Conservation (phyloP, 2,329 filamentous ascomycete species). For the Coniella lustricola region DNA sequence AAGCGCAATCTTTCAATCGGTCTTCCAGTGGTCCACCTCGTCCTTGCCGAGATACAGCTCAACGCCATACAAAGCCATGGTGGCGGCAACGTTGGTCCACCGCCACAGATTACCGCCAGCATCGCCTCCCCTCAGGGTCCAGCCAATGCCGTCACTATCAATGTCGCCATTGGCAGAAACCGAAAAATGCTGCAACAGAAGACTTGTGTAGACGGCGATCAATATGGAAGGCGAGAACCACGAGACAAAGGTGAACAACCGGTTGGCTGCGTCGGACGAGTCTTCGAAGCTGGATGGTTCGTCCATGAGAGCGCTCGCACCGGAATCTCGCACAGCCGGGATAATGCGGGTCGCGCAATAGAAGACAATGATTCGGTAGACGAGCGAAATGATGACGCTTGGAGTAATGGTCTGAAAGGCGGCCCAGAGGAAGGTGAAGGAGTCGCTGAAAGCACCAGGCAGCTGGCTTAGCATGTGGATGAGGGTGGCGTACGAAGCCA, state of each 20-base stretch:
- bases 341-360: constrained; percentile 96
- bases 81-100: constrained; percentile 86
- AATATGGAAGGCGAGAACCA: constrained; percentile 95
- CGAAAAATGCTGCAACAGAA: constrained; percentile 92
- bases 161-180: constrained; percentile 45
- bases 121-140: constrained; percentile 78
- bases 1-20: constrained; percentile 55
- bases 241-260: constrained; percentile 73
- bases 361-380: constrained; percentile 89
- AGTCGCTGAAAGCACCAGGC: constrained; percentile 76
- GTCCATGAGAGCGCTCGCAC: constrained; percentile 73
- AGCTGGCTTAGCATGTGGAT: constrained; percentile 75
- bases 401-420: constrained; percentile 94
- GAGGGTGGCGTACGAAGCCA: constrained; percentile 94
- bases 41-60: constrained; percentile 83
- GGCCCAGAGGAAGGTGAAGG: constrained; percentile 78
- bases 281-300: constrained; percentile 76
- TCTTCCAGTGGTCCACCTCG: constrained; percentile 92
- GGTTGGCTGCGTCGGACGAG: constrained; percentile 65
- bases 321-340: constrained; percentile 81
- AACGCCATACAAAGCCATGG: constrained; percentile 83
- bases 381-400: constrained; percentile 88
- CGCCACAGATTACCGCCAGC: constrained; percentile 81
- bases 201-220: constrained; percentile 91
- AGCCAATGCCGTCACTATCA: constrained; percentile 55